Evolutionary conservation across 352 stramenopile genomes (phyloP).

Genomic region (Thalassiosira pacifica): DNA sequence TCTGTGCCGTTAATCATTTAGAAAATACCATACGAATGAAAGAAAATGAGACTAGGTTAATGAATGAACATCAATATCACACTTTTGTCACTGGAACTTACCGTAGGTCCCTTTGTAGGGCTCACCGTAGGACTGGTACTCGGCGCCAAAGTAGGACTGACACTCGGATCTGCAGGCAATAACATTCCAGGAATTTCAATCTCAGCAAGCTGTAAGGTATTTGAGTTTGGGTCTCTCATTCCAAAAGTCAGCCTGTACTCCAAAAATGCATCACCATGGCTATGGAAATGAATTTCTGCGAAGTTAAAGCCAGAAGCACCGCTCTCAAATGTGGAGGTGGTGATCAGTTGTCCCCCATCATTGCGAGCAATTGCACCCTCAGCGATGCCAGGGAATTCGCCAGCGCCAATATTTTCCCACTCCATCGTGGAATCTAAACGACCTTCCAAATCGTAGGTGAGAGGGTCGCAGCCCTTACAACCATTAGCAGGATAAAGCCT

Average conservation of each 20-base stretch:
- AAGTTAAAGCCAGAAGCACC: background rate
- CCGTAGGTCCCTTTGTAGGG: too few relatives aligned
- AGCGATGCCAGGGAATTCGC: background rate
- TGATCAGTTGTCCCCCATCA: background rate
- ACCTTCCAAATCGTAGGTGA: background rate
- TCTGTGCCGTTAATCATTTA: too few relatives aligned
- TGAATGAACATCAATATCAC: too few relatives aligned
- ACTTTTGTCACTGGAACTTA: too few relatives aligned
- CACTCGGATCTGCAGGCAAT: too few relatives aligned
- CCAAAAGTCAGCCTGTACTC: constrained; percentile 41
- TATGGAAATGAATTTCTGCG: background rate
- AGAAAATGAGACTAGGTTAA: too few relatives aligned
- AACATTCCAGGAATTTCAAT: constrained; percentile 23
- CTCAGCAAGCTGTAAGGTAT: constrained; percentile 1
- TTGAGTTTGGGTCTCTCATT: background rate
- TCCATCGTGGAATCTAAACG: background rate
- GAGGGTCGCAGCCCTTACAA: background rate
- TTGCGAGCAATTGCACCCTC: background rate
- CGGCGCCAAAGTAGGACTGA: too few relatives aligned
- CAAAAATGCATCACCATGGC: constrained; percentile 8
- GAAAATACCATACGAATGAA: too few relatives aligned
- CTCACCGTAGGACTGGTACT: too few relatives aligned
- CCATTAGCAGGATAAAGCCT: background rate
- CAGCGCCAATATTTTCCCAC: background rate
- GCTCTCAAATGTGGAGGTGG: background rate